Percentiles rank a stretch among this genome's conserved stretches.
Conservation (phyloP, 2,329 filamentous ascomycete species). For the Didymella pinodella region DNA sequence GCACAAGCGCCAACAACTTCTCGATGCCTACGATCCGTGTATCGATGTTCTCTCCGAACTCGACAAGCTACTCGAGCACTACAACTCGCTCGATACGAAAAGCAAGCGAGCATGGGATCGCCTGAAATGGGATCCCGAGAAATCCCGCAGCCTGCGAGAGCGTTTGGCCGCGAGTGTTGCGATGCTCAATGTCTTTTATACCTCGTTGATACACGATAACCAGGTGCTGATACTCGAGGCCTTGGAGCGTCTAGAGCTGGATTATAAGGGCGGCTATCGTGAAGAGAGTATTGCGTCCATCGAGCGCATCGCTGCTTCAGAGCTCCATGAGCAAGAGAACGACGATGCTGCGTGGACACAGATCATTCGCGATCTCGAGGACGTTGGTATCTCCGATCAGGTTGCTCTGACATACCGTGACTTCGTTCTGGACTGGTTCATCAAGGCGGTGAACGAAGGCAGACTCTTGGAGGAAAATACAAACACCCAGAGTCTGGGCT, state of each 20-base stretch:
- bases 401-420: slow-evolving; percentile 36
- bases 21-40: slow-evolving; percentile 35
- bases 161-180: slow-evolving; percentile 35
- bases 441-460: slow-evolving; percentile 43
- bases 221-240: slow-evolving; percentile 43
- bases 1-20: slow-evolving; percentile 31
- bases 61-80: slow-evolving; percentile 36
- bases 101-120: slow-evolving; percentile 43
- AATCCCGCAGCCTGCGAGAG: slow-evolving; percentile 30
- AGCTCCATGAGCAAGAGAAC: slow-evolving; percentile 21
- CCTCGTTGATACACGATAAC: slow-evolving; percentile 38
- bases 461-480: slow-evolving; percentile 35
- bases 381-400: slow-evolving; percentile 39
- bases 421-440: slow-evolving; percentile 44
- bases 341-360: slow-evolving; percentile 42
- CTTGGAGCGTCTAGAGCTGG: slow-evolving; percentile 38
- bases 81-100: slow-evolving; percentile 42
- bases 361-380: slow-evolving; percentile 44
- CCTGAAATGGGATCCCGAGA: slow-evolving; percentile 40
- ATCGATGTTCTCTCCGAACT: slow-evolving; percentile 40
- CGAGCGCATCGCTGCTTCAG: slow-evolving; percentile 30
- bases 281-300: slow-evolving; percentile 41
- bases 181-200: slow-evolving; percentile 42
- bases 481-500: slow-evolving; percentile 15
- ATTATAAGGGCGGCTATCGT: slow-evolving; percentile 41